These are phyloP conservation scores for Plasmodium vivax DNA, from an alignment of 169 alveolate species.

Conservation along the genomic window DNA sequence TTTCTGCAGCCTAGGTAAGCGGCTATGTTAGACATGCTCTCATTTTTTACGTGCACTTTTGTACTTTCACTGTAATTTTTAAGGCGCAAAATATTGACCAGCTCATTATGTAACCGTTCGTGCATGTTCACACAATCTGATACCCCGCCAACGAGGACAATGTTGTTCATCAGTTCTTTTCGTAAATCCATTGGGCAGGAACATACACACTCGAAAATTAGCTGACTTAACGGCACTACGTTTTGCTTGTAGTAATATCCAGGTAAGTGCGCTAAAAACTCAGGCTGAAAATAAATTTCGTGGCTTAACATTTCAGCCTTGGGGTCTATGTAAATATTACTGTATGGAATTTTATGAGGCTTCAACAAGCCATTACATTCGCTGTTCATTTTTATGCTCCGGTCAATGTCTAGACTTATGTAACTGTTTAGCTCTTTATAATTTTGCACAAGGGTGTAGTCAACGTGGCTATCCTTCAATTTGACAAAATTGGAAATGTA, in stretches of 20 bases:
- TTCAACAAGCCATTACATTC: conserved; percentile 69
- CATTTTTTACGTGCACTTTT: conserved; percentile 23
- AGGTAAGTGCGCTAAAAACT: conserved; percentile 73
- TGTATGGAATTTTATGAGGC: conserved; percentile 72
- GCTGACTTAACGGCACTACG: conserved; percentile 46
- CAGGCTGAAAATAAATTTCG: conserved; percentile 75
- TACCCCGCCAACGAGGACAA: conserved; percentile 68
- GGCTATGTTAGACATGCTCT: conserved; percentile 59
- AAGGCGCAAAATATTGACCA: conserved; percentile 7
- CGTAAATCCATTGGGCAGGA: conserved; percentile 74
- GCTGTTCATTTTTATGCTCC: conserved; percentile 47
- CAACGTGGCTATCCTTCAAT: conserved; percentile 41
- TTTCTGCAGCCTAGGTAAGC: conserved; percentile 65
- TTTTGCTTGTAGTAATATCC: conserved; percentile 73
- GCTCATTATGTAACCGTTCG: conserved; percentile 52
- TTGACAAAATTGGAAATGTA: conserved; percentile 72
- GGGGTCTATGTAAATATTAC: conserved; percentile 72
- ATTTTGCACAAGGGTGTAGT: conserved; percentile 57
- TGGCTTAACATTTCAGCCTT: conserved; percentile 71
- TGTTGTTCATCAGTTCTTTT: conserved; percentile 45
- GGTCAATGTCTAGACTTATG: conserved; percentile 68
- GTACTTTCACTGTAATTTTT: conserved; percentile 72
- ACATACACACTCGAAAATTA: conserved; percentile 60
- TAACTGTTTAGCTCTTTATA: conserved; percentile 72
- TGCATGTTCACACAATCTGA: conserved; percentile 60